Conservation (phyloP, 1,284 basidiomycete species). For the Kalmanozyma brasiliensis region DNA sequence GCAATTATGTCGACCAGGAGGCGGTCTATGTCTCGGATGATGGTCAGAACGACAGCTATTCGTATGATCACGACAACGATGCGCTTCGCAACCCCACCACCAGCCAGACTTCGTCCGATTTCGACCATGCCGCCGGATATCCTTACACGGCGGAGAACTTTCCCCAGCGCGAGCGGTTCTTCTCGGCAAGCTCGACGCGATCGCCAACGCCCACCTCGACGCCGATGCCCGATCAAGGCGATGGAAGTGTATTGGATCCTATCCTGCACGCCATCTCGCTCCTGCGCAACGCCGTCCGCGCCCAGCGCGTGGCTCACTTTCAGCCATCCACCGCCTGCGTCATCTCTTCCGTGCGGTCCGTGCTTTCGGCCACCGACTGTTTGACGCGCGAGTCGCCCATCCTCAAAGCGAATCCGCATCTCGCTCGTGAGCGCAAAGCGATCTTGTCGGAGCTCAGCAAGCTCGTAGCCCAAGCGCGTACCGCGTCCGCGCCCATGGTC, state of each 20-base stretch:
- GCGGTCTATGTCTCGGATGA: constrained; percentile 45
- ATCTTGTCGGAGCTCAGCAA: constrained; percentile 84
- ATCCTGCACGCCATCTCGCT: constrained; percentile 85
- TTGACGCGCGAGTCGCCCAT: constrained; percentile 82
- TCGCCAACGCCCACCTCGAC: constrained; percentile 48
- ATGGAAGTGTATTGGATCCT: constrained; percentile 66
- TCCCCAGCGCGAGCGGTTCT: constrained; percentile 27
- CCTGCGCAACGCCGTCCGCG: constrained; percentile 82
- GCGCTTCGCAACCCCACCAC: constrained; percentile 16
- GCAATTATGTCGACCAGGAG: constrained; percentile 70
- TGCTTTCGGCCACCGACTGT: constrained; percentile 85
- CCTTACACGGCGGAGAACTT: constrained; percentile 2
- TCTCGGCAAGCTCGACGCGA: constrained; percentile 34
- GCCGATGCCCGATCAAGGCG: constrained; percentile 25
- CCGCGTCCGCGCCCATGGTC: constrained; percentile 71
- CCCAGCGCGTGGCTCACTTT: constrained; percentile 81
- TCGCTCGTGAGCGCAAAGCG: constrained; percentile 82
- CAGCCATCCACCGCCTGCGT: constrained; percentile 76
- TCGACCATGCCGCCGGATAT: constrained; percentile 22
- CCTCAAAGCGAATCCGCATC: constrained; percentile 75
- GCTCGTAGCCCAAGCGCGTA: constrained; percentile 84
- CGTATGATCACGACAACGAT: constrained; percentile 16
- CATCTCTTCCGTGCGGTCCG: constrained; percentile 91
- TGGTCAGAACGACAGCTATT: constrained; percentile 32
- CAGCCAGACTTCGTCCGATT: constrained; percentile 22